Percentiles rank a stretch among this genome's conserved stretches.
These are phyloP conservation scores for Spathaspora boniae DNA, from an alignment of 805 yeast species.

Conservation along the genomic window DNA sequence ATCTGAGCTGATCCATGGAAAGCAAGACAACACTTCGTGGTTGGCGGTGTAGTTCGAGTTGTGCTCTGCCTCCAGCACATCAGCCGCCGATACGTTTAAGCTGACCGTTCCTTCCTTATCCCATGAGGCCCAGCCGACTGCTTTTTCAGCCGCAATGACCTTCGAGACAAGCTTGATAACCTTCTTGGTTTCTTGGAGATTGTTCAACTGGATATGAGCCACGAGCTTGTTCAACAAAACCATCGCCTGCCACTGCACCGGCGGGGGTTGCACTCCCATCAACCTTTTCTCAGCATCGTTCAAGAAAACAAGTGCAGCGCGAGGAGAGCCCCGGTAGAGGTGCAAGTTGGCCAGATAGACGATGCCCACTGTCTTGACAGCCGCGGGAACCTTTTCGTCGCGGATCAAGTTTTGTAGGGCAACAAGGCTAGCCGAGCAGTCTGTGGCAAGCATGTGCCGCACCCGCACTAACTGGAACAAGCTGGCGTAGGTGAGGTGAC, in stretches of 20 bases:
- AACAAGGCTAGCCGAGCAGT: constrained; percentile 21
- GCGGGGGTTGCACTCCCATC: constrained; percentile 9
- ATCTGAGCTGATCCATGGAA: constrained; percentile 41
- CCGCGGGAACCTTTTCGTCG: constrained; percentile 11
- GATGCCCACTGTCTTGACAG: constrained; percentile 20
- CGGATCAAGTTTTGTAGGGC: constrained; percentile 13
- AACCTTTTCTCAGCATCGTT: constrained; percentile 13
- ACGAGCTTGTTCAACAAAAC: constrained; percentile 20
- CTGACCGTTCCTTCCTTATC: constrained; percentile 23
- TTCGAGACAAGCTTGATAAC: constrained; percentile 20
- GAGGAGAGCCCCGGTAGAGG: constrained; percentile 26
- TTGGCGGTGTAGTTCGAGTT: too few species aligned
- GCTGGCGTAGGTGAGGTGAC: constrained; percentile 16
- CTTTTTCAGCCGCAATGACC: constrained; percentile 19
- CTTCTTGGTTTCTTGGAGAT: constrained; percentile 19
- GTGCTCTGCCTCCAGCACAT: not conserved
- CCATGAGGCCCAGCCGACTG: constrained; percentile 25
- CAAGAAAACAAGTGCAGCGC: constrained; percentile 14
- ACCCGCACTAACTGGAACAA: constrained; percentile 30
- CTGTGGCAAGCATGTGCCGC: constrained; percentile 25
- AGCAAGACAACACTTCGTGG: too few species aligned
- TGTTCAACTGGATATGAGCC: constrained; percentile 24
- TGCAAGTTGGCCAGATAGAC: constrained; percentile 27
- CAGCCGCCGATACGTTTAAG: constrained; percentile 1
- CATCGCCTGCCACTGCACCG: constrained; percentile 34